Conservation (phyloP, 345 rosid genomes). For the Dipteronia sinensis region DNA sequence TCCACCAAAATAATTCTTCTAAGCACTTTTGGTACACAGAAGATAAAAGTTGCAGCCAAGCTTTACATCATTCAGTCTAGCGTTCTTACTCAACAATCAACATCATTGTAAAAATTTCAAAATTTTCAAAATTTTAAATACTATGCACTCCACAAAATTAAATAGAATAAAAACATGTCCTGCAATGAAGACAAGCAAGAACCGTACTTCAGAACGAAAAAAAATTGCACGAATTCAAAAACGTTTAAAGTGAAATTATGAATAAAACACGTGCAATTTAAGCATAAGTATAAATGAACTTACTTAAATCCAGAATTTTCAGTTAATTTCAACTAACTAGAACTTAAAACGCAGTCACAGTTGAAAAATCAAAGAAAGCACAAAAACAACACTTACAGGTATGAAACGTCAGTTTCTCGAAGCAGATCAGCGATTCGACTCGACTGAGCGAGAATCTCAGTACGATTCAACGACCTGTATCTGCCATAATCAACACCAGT, state of each 20-base stretch:
- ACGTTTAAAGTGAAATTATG: neutral
- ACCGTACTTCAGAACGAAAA: neutral
- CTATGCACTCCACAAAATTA: neutral
- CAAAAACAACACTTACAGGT: constrained; percentile 59
- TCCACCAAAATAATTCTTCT: neutral
- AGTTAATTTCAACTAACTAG: neutral
- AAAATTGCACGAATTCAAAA: neutral
- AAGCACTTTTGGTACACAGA: neutral
- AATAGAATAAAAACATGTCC: neutral
- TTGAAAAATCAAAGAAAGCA: neutral
- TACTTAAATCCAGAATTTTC: neutral
- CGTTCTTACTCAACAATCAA: neutral
- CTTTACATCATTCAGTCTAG: neutral
- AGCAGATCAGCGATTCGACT: constrained; percentile 79
- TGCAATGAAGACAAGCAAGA: neutral
- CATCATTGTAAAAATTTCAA: too few relatives aligned
- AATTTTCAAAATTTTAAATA: neutral
- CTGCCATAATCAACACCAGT: constrained; percentile 25
- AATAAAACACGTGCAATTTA: neutral
- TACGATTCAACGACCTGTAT: constrained; percentile 58
- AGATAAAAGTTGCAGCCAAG: neutral
- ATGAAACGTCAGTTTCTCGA: constrained; percentile 73
- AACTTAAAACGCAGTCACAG: neutral
- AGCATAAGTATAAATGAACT: neutral
- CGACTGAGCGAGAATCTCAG: constrained; percentile 69